A percentile compares a stretch with the other conserved stretches of the same genome.
These are phyloP conservation scores for Pythium aquatile DNA, from an alignment of 352 stramenopile species.

Conservation along the genomic window DNA sequence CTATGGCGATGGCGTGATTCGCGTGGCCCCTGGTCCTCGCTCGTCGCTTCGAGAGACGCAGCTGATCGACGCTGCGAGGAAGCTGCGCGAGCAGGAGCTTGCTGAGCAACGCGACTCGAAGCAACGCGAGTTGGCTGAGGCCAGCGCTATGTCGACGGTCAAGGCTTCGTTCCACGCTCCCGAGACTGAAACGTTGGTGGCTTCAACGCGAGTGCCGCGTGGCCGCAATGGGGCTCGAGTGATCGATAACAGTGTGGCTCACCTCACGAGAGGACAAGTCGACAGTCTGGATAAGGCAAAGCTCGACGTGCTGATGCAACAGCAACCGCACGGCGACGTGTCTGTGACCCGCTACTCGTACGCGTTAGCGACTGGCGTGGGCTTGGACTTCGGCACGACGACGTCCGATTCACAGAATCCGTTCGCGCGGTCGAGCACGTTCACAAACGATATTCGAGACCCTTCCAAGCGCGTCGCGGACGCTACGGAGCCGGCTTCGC, in stretches of 20 bases:
- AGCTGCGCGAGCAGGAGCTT: conserved; percentile 37
- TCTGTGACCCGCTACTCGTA: conserved; percentile 72
- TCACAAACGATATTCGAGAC: conserved; percentile 73
- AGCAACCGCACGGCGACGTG: conserved; percentile 21
- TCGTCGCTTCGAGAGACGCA: conserved; percentile 44
- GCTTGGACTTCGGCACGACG: conserved; percentile 52
- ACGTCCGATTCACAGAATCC: conserved; percentile 54
- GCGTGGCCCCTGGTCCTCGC: conserved; percentile 32
- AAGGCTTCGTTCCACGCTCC: conserved; percentile 16
- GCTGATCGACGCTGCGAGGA: conserved; percentile 40
- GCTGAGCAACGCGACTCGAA: conserved; percentile 30
- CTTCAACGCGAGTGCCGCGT: conserved; percentile 38
- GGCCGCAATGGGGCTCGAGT: conserved; percentile 53
- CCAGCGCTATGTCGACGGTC: conserved; percentile 11
- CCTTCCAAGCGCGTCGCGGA: conserved; percentile 63
- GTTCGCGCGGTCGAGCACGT: conserved; percentile 63
- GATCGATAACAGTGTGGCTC: conserved; percentile 47
- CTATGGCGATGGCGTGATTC: conserved; percentile 43
- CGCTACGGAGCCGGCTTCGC: conserved; percentile 55
- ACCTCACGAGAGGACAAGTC: conserved; percentile 63
- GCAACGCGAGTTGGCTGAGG: conserved; percentile 14
- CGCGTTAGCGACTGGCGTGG: conserved; percentile 51
- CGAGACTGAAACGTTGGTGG: conserved; percentile 9
- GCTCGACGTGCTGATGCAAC: conserved; percentile 42
- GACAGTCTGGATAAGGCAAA: conserved; percentile 78